Conservation (phyloP, 768 basidiomycete species). For the Leucogyrophana mollusca region DNA sequence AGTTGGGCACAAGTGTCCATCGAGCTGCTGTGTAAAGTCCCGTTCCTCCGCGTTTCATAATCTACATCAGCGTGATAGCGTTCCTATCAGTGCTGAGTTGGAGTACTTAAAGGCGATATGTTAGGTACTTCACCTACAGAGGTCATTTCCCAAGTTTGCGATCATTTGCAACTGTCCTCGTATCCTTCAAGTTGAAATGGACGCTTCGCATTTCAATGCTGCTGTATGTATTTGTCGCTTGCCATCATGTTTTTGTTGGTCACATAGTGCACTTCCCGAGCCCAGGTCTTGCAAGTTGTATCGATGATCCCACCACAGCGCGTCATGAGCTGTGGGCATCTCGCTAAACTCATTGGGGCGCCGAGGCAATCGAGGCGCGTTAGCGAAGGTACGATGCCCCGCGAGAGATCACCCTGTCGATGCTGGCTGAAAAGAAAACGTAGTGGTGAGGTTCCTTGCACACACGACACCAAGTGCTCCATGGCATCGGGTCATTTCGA, state of each 20-base stretch:
- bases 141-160: not conserved
- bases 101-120: no score
- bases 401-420: no score
- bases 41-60: no score
- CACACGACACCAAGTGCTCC: slow-evolving; percentile 63
- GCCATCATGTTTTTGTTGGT: not conserved
- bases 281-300: slow-evolving; percentile 66
- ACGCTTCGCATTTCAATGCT: slow-evolving; percentile 17
- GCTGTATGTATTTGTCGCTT: slow-evolving; percentile 6
- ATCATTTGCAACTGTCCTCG: not conserved
- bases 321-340: slow-evolving; percentile 76
- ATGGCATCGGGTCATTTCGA: slow-evolving; percentile 74
- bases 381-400: slow-evolving; percentile 58
- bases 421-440: no score
- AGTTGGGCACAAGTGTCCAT: no score
- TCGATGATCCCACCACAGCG: slow-evolving; percentile 62
- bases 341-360: slow-evolving; percentile 77
- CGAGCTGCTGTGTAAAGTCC: no score
- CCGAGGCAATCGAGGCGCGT: slow-evolving; percentile 74
- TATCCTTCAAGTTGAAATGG: slow-evolving; percentile 7
- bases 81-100: no score
- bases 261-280: not conserved
- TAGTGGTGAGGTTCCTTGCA: slow-evolving; percentile 72
- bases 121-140: no score
- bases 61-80: no score